phyloP scores from a whole-genome alignment of 2,329 filamentous ascomycete species.

The Hypomyces rosellus region DNA sequence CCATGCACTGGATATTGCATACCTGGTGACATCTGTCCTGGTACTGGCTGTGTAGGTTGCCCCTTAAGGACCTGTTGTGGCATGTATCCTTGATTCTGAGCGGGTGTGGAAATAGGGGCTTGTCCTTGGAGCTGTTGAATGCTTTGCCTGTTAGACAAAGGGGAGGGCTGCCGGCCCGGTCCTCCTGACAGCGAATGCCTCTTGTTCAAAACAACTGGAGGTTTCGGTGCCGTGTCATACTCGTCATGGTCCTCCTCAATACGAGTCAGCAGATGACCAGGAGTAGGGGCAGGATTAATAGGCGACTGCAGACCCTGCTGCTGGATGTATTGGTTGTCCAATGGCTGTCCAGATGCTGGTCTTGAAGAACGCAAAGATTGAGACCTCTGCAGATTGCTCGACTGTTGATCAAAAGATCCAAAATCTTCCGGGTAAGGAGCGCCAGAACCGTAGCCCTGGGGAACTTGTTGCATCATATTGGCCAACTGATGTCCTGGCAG shows the following conservation, averaged over 20 bases:
- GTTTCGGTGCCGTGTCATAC: background rate
- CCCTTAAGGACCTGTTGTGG: background rate
- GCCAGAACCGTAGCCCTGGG: background rate
- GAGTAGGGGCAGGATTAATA: background rate
- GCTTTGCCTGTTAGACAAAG: background rate
- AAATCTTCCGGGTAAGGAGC: background rate
- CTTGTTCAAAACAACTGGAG: background rate
- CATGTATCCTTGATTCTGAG: background rate
- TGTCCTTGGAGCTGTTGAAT: background rate
- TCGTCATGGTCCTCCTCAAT: constrained; percentile 17
- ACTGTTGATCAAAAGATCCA: background rate
- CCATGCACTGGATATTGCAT: background rate
- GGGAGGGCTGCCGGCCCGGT: constrained; percentile 5
- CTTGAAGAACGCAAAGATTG: constrained; percentile 5
- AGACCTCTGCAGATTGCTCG: constrained; percentile 3
- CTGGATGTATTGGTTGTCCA: background rate
- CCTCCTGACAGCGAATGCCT: background rate
- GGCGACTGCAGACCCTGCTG: constrained; percentile 2
- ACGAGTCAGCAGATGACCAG: constrained; percentile 11
- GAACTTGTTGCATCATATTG: background rate
- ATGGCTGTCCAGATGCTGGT: background rate
- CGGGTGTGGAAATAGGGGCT: background rate
- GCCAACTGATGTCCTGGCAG: constrained; percentile 4
- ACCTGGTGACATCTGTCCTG: background rate
- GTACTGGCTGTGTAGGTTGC: background rate